A percentile compares a stretch with the other conserved stretches of the same genome.
Conservation (phyloP, 768 basidiomycete species). For the Gloeopeniophorella convolvens region DNA sequence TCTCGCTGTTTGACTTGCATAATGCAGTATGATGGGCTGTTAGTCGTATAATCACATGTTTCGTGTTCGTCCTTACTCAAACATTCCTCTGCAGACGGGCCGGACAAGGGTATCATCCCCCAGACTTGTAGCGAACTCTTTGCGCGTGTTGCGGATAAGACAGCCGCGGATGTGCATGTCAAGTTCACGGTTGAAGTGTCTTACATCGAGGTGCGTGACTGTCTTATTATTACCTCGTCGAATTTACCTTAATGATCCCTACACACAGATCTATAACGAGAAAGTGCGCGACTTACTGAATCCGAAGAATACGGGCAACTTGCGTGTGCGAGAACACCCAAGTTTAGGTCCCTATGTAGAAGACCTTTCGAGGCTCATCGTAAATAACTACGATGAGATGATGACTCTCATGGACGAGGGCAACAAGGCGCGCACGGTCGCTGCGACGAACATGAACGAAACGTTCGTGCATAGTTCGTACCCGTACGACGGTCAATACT, state of each 20-base stretch:
- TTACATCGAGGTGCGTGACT: slow-evolving; percentile 76
- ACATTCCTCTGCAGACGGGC: slow-evolving; percentile 52
- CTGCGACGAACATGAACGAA: slow-evolving; percentile 99
- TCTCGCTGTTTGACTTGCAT: neutral
- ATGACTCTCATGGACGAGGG: slow-evolving; percentile 99
- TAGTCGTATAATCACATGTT: slow-evolving; percentile 32
- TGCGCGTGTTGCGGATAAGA: slow-evolving; percentile 65
- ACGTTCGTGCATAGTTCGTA: slow-evolving; percentile 41
- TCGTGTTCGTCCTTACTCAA: neutral
- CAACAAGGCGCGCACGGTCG: slow-evolving; percentile 97
- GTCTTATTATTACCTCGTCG: neutral
- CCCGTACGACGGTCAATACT: neutral
- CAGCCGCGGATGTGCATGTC: slow-evolving; percentile 55
- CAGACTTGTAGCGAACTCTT: slow-evolving; percentile 93
- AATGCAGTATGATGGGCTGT: slow-evolving; percentile 90
- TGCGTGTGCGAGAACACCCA: slow-evolving; percentile 96
- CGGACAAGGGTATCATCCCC: slow-evolving; percentile 97
- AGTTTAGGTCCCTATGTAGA: slow-evolving; percentile 97
- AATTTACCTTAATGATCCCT: neutral
- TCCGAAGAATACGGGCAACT: slow-evolving; percentile 93
- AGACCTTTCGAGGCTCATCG: slow-evolving; percentile 89
- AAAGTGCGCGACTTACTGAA: slow-evolving; percentile 97
- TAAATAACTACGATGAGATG: slow-evolving; percentile 91
- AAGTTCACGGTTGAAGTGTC: slow-evolving; percentile 95
- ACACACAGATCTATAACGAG: slow-evolving; percentile 85